Conservation (phyloP, 352 stramenopile species). For the Phytophthora foliorum region DNA sequence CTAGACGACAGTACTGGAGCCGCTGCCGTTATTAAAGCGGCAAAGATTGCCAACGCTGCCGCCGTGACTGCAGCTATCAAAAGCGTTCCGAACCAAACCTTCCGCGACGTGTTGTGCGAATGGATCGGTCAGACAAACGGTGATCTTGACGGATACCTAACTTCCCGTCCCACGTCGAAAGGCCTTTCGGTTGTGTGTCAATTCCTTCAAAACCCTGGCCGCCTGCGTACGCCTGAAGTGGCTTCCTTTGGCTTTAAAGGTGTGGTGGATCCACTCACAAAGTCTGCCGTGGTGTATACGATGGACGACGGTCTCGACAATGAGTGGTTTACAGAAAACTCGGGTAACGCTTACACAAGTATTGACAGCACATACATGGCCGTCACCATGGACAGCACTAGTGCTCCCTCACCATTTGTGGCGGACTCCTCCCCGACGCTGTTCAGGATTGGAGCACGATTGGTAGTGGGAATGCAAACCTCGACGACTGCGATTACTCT, state of each 20-base stretch:
- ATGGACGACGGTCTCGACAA: constrained; percentile 46
- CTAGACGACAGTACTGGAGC: constrained; percentile 23
- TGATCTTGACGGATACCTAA: constrained; percentile 36
- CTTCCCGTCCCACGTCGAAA: constrained; percentile 3
- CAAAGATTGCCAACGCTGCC: constrained; percentile 22
- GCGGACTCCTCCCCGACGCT: constrained; percentile 6
- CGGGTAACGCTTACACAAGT: background rate
- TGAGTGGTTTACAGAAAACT: background rate
- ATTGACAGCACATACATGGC: background rate
- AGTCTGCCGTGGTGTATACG: constrained; percentile 39
- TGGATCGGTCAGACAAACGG: background rate
- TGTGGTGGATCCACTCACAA: constrained; percentile 7
- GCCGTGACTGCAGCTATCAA: constrained; percentile 49
- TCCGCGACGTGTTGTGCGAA: constrained; percentile 53
- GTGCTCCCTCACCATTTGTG: background rate
- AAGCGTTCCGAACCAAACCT: constrained; percentile 60
- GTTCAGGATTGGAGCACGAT: constrained; percentile 36
- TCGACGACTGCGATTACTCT: constrained; percentile 21
- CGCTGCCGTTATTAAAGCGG: background rate
- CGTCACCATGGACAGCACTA: background rate
- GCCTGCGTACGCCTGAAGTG: constrained; percentile 63
- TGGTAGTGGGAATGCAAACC: constrained; percentile 20
- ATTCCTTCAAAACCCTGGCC: constrained; percentile 61
- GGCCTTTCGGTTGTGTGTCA: constrained; percentile 71
- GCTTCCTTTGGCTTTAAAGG: constrained; percentile 28